Evolutionary conservation across 305 asterid genomes (phyloP), one percentile per base, ranked within the genome.

Genomic region (Petunia hybrid): DNA sequence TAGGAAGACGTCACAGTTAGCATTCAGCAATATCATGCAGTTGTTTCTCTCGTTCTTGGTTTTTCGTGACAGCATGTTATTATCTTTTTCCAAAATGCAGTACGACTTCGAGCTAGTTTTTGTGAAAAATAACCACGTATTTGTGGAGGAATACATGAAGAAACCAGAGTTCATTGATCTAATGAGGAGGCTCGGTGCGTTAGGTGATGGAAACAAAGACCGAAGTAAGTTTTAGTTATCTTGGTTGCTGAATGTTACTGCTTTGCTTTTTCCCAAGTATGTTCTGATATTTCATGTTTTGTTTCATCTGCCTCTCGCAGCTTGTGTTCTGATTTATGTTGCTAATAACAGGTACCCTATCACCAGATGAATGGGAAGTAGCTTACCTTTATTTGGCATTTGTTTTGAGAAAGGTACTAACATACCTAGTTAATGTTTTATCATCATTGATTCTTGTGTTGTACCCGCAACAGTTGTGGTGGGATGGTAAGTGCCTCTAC

Each of bases 311-410:
- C 64, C 69, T 51, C 41, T 41, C 55, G 31, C 4, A 77, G 53
- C 81, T 61, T 46, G 59, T 68, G 61, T 68, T 35, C 36, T 82
- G 64, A 76, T 43, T 63, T 64, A 40, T 35, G 46, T 63, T 63
- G 41, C 70, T 77, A 35, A 77, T 2, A 10, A 60, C 41, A 95
- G 99, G 95, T 83, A 93, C 99, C 41, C 87, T 96, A 9, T 93
- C 99, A 40, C 97, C 92, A 4, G 97, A 94, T 79, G 99, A 96
- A 86, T 96, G 99, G 99, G 98, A 96, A 62, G 98, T 88, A 4
- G 98, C 98, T 39, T 96, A 96, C 86, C 89, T 94, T 80, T 96
- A 96, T 89, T 84, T 87, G 83, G 83, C 99, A 70, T 94, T 89
- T 66, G 99, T 90, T 76, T 85, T 94, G 82, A 89, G 90, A 86